phyloP scores from a whole-genome alignment of 495 filamentous ascomycete genomes.

The Aspergillus sclerotioniger region DNA sequence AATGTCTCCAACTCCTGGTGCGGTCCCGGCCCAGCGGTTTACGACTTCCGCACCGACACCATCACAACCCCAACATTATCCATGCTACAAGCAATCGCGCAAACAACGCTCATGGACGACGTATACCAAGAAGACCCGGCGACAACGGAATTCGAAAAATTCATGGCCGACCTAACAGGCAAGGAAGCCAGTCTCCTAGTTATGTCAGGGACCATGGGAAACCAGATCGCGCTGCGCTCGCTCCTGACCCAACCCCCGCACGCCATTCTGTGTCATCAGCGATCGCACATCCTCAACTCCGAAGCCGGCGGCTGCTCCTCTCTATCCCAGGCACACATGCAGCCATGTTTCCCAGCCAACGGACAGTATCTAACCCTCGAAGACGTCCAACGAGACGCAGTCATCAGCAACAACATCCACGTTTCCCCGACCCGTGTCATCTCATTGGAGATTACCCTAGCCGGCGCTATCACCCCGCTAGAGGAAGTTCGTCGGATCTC shows the following conservation, averaged over 20 bases:
- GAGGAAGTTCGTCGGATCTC: slow-evolving; percentile 59
- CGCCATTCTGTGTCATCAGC: slow-evolving; percentile 30
- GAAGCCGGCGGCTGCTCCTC: slow-evolving; percentile 38
- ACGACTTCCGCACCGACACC: slow-evolving; percentile 47
- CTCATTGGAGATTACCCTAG: slow-evolving; percentile 73
- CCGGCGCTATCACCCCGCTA: slow-evolving; percentile 67
- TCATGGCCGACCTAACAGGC: slow-evolving; percentile 60
- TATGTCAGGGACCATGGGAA: slow-evolving; percentile 75
- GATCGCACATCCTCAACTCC: slow-evolving; percentile 31
- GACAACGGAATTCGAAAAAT: slow-evolving; percentile 61
- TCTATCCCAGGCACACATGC: slow-evolving; percentile 29
- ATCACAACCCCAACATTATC: slow-evolving; percentile 69
- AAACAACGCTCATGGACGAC: slow-evolving; percentile 61
- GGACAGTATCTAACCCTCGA: slow-evolving; percentile 64
- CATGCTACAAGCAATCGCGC: slow-evolving; percentile 62
- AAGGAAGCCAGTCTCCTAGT: slow-evolving; percentile 66
- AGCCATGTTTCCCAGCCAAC: slow-evolving; percentile 40
- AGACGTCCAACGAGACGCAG: slow-evolving; percentile 52
- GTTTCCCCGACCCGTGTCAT: slow-evolving; percentile 64
- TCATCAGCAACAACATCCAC: slow-evolving; percentile 27
- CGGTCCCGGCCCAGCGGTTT: not conserved
- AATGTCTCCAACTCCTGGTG: not conserved
- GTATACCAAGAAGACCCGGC: slow-evolving; percentile 72
- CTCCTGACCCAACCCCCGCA: slow-evolving; percentile 36
- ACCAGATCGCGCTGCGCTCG: slow-evolving; percentile 37